Percentiles rank a stretch among this genome's conserved stretches.
These are phyloP conservation scores for Cylindrodendrum hubeiense DNA, from an alignment of 2,329 filamentous ascomycete species.

Conservation along the genomic window DNA sequence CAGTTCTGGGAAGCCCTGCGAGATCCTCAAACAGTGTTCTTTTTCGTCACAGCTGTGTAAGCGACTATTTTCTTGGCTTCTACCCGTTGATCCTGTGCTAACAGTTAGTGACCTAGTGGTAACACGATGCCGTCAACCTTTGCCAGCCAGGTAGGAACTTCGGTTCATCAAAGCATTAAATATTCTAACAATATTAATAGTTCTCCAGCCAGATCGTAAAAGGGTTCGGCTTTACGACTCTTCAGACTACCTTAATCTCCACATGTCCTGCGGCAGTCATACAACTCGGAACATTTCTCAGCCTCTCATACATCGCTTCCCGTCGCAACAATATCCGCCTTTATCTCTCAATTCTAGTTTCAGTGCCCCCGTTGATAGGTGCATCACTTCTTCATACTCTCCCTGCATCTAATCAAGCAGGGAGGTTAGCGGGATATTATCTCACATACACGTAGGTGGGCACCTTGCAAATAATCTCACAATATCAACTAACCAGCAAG, in stretches of 20 bases:
- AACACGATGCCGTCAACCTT: slow-evolving; percentile 22
- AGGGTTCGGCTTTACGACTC: slow-evolving; percentile 7
- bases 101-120: neutral
- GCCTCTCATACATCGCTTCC: slow-evolving; percentile 14
- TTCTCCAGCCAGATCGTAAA: slow-evolving; percentile 21
- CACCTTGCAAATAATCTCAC: neutral
- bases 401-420: slow-evolving; percentile 3
- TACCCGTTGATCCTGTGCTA: neutral
- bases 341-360: slow-evolving; percentile 2
- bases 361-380: slow-evolving; percentile 13
- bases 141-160: slow-evolving; percentile 9
- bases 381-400: slow-evolving; percentile 13
- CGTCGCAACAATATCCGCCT: slow-evolving; percentile 16
- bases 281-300: slow-evolving; percentile 7
- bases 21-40: slow-evolving; percentile 17
- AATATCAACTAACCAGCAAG: neutral
- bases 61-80: neutral
- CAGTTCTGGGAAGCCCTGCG: slow-evolving; percentile 26
- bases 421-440: slow-evolving; percentile 13
- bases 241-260: slow-evolving; percentile 9
- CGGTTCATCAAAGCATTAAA: neutral
- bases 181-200: neutral
- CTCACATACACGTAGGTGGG: slow-evolving; percentile 14
- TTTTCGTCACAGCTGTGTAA: slow-evolving; percentile 18
- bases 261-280: slow-evolving; percentile 19